phyloP scores from a whole-genome alignment of 164 flowering plant genomes.

The Vitis amurensis region DNA sequence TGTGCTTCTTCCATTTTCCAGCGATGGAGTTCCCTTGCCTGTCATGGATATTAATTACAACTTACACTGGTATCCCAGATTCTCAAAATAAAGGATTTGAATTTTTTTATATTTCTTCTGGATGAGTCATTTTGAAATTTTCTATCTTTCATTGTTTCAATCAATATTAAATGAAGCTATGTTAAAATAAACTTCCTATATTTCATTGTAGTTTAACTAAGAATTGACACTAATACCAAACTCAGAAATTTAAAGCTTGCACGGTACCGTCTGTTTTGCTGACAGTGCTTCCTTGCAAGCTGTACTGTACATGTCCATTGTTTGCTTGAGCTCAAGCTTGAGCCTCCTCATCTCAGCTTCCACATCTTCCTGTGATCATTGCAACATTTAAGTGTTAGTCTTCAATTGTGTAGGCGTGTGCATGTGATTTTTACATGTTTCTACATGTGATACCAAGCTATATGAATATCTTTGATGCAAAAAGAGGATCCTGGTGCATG shows the following conservation, averaged over 20 bases:
- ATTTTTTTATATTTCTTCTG: too few relatives aligned
- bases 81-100: too few relatives aligned
- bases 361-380: constrained; percentile 46
- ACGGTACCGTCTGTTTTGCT: constrained; percentile 61
- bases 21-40: constrained; percentile 81
- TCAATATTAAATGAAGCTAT: too few relatives aligned
- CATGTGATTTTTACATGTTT: background rate
- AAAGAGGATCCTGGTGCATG: too few relatives aligned
- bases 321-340: constrained; percentile 66
- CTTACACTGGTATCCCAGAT: too few relatives aligned
- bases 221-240: background rate
- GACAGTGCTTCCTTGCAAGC: constrained; percentile 76
- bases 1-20: constrained; percentile 85
- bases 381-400: background rate
- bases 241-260: background rate
- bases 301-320: constrained; percentile 73
- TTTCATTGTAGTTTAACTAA: constrained; percentile 4
- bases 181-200: too few relatives aligned
- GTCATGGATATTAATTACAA: background rate
- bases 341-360: constrained; percentile 75
- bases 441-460: background rate
- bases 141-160: too few relatives aligned
- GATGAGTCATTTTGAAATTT: too few relatives aligned
- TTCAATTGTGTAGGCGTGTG: background rate
- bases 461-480: background rate